phyloP scores from a whole-genome alignment of 371 early-diverging fungal genomes.

The Zychaea mexicana region DNA sequence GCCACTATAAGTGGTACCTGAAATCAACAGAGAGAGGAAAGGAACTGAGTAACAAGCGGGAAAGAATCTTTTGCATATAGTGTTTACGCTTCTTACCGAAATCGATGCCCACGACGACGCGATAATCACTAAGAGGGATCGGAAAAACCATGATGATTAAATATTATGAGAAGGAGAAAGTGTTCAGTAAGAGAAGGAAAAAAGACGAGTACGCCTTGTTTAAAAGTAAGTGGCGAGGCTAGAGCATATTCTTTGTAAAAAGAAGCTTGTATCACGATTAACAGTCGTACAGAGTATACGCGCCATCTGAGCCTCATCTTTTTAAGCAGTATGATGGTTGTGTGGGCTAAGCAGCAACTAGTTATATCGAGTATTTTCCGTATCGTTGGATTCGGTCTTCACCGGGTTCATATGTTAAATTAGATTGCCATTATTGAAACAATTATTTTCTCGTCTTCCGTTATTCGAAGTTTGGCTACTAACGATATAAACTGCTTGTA shows the following conservation, averaged over 20 bases:
- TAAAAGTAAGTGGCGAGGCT: neutral
- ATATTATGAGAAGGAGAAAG: neutral
- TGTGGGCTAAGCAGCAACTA: too few relatives aligned
- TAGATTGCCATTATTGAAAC: too few relatives aligned
- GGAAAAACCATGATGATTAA: constrained; percentile 15
- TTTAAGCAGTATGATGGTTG: too few relatives aligned
- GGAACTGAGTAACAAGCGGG: neutral
- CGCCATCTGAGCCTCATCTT: neutral
- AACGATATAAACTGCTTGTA: too few relatives aligned
- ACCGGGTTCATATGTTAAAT: too few relatives aligned
- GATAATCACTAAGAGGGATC: constrained; percentile 42
- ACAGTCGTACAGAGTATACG: neutral
- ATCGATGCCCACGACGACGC: constrained; percentile 62
- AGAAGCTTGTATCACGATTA: neutral
- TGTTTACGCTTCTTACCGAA: constrained; percentile 36
- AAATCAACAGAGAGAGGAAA: neutral
- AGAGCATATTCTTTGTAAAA: neutral
- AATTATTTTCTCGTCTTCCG: too few relatives aligned
- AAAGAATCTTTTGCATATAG: neutral
- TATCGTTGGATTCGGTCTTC: too few relatives aligned
- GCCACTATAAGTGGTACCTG: constrained; percentile 66
- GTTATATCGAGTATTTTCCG: too few relatives aligned
- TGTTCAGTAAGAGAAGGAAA: neutral
- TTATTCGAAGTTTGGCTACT: too few relatives aligned
- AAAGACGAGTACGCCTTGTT: neutral